These are phyloP conservation scores for Annulohypoxylon stygium DNA, from an alignment of 495 filamentous ascomycete genomes.

Conservation along the genomic window DNA sequence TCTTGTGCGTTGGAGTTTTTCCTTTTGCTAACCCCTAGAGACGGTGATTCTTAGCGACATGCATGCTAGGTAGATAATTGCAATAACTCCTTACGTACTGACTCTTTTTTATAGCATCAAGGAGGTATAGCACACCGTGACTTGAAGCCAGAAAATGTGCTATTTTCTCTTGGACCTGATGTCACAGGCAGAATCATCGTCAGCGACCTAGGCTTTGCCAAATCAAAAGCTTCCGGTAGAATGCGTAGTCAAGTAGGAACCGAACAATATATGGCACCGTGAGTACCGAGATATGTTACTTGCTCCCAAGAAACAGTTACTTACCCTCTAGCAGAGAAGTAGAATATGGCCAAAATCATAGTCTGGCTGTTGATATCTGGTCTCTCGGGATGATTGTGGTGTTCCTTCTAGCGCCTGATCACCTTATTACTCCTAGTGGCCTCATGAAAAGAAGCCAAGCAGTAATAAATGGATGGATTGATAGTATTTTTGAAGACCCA, in stretches of 20 bases:
- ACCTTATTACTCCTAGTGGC: slow-evolving; percentile 46
- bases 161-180: slow-evolving; percentile 72
- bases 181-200: slow-evolving; percentile 71
- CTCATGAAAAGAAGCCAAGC: slow-evolving; percentile 46
- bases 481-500: slow-evolving; percentile 50
- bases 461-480: slow-evolving; percentile 39
- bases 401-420: slow-evolving; percentile 28
- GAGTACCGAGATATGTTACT: slow-evolving; percentile 50
- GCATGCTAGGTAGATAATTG: not conserved
- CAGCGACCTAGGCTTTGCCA: slow-evolving; percentile 80
- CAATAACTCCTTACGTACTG: not conserved
- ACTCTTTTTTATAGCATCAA: slow-evolving; percentile 61
- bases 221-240: slow-evolving; percentile 57
- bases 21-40: not conserved
- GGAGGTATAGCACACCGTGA: slow-evolving; percentile 89
- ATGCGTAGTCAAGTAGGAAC: slow-evolving; percentile 77
- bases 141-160: slow-evolving; percentile 96
- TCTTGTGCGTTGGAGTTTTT: slow-evolving; percentile 56
- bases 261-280: slow-evolving; percentile 77
- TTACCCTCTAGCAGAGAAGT: slow-evolving; percentile 43
- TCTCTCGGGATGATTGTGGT: slow-evolving; percentile 45
- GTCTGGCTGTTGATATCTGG: slow-evolving; percentile 60
- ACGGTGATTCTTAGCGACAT: too few relatives aligned
- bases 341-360: slow-evolving; percentile 39
- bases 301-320: not conserved